A percentile compares a stretch with the other conserved stretches of the same genome.
Evolutionary conservation across 2,329 filamentous ascomycete species (phyloP).

Genomic region (Sclerotinia glacialis): DNA sequence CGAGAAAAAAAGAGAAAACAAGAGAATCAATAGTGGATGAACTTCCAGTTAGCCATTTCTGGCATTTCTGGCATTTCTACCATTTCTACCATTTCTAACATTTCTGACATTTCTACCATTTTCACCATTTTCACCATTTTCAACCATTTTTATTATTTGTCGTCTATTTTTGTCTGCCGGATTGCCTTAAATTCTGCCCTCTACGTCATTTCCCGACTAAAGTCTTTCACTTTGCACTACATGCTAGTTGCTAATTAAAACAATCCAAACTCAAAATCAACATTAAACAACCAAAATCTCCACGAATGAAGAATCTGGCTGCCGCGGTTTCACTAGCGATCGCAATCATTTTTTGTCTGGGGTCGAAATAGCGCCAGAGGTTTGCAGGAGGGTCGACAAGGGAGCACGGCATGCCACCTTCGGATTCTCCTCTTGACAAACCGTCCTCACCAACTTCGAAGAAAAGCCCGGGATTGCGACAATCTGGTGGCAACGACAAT

Average conservation of each 20-base stretch:
- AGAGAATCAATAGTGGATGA: background rate
- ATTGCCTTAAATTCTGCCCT: slow-evolving; percentile 12
- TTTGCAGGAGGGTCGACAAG: slow-evolving; percentile 20
- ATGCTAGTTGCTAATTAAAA: background rate
- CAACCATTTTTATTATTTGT: background rate
- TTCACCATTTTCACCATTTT: background rate
- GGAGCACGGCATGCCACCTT: slow-evolving; percentile 36
- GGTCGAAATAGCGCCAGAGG: slow-evolving; percentile 23
- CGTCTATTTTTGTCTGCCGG: slow-evolving; percentile 12
- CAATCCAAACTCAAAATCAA: slow-evolving; percentile 14
- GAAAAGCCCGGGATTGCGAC: slow-evolving; percentile 26
- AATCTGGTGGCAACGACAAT: slow-evolving; percentile 34
- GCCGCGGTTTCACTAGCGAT: slow-evolving; percentile 20
- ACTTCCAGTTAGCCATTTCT: background rate
- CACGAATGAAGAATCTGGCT: slow-evolving; percentile 21
- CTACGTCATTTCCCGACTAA: slow-evolving; percentile 17
- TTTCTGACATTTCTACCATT: too few species aligned
- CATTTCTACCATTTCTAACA: too few species aligned
- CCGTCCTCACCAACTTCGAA: slow-evolving; percentile 31
- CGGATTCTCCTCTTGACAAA: slow-evolving; percentile 39
- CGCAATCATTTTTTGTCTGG: slow-evolving; percentile 20
- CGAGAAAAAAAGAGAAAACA: background rate
- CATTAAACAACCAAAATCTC: background rate
- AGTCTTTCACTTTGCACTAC: slow-evolving; percentile 14
- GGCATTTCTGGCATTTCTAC: background rate